Percentiles rank a stretch among this genome's conserved stretches.
phyloP scores from a whole-genome alignment of 2,329 filamentous ascomycete genomes.

The Knufia fluminis region DNA sequence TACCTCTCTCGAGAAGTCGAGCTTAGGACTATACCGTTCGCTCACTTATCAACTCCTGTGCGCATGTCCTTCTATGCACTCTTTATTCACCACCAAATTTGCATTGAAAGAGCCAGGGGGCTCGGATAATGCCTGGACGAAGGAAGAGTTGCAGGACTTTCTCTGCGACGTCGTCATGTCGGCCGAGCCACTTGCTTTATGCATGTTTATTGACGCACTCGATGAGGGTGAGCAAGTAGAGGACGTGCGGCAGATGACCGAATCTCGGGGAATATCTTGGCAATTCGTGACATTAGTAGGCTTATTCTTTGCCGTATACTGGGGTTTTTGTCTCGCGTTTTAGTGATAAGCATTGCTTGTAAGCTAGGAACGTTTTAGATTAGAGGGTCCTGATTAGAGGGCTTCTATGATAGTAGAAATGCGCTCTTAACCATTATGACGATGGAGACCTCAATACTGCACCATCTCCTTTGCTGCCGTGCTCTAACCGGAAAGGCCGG shows the following conservation, averaged over 20 bases:
- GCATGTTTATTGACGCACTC: constrained; percentile 36
- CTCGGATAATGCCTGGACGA: constrained; percentile 3
- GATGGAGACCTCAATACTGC: too few species aligned
- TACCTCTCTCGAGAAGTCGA: constrained; percentile 35
- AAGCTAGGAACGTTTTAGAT: too few species aligned
- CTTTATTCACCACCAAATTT: constrained; percentile 9
- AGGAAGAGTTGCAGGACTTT: constrained; percentile 22
- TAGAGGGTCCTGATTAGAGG: too few species aligned
- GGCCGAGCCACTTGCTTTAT: not conserved
- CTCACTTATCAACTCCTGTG: constrained; percentile 40
- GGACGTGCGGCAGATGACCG: constrained; percentile 31
- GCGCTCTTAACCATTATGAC: too few species aligned
- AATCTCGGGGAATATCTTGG: too few species aligned
- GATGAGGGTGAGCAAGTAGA: constrained; percentile 37
- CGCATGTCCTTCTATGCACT: not conserved
- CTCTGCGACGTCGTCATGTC: constrained; percentile 25
- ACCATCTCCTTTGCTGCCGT: too few species aligned
- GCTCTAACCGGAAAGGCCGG: too few species aligned
- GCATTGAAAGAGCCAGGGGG: constrained; percentile 9
- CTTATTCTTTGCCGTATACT: too few species aligned
- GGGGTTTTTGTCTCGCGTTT: too few species aligned
- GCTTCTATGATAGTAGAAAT: too few species aligned
- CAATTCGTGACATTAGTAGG: too few species aligned
- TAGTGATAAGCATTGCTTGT: too few species aligned
- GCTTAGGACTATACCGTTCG: constrained; percentile 42